Conservation (phyloP, 2,329 filamentous ascomycete genomes). For the Lachnellula cervina region DNA sequence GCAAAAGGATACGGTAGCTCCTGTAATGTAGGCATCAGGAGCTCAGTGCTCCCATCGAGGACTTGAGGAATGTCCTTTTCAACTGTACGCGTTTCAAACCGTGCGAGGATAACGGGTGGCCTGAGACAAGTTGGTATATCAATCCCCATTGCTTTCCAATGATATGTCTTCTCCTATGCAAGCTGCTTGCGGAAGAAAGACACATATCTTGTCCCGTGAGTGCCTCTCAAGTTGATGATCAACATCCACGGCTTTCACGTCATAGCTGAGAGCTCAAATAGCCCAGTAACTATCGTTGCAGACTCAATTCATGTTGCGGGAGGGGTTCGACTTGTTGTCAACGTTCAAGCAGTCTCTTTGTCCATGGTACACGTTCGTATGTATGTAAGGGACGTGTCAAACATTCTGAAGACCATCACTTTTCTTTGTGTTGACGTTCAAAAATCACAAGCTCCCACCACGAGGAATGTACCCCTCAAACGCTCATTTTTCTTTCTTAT, state of each 20-base stretch:
- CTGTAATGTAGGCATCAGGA: not conserved
- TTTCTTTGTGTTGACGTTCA: constrained; percentile 7
- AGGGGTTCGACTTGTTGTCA: not conserved
- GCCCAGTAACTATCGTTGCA: not conserved
- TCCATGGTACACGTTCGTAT: not conserved
- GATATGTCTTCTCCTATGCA: not conserved
- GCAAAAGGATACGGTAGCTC: not conserved
- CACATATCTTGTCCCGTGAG: not conserved
- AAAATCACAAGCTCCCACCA: not conserved
- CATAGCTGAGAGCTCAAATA: constrained; percentile 2
- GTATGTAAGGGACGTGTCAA: constrained; percentile 1
- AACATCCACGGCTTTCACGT: not conserved
- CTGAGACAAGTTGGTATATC: not conserved
- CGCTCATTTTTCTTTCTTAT: not conserved
- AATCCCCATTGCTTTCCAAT: not conserved
- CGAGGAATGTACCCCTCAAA: not conserved
- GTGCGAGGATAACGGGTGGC: constrained; percentile 2
- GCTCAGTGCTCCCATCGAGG: not conserved
- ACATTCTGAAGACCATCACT: not conserved
- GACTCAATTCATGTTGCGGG: constrained; percentile 3
- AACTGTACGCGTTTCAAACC: not conserved
- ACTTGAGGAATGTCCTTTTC: constrained; percentile 5
- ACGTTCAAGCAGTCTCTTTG: constrained; percentile 2
- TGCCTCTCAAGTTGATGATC: not conserved
- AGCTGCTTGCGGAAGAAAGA: not conserved